Base-by-base conservation (phyloP, 2,329 filamentous ascomycete genomes). In the Phoma sp. region DNA sequence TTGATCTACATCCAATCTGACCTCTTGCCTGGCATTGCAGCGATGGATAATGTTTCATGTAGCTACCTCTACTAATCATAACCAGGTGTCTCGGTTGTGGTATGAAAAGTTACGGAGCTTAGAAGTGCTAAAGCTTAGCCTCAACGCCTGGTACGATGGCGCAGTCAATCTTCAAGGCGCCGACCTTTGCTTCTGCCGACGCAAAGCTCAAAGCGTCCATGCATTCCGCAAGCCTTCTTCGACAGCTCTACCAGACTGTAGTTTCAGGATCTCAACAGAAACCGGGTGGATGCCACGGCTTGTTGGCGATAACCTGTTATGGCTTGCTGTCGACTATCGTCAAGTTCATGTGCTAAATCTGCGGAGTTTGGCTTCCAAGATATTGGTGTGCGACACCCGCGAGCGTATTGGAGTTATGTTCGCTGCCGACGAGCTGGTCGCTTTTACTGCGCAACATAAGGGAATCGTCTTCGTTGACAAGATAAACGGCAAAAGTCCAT, bases 71-170 rank as follows among this genome's bases (percentile, higher is more conserved):
- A 37, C 54, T 60, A 33, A 47, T 25, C 14, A 2, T 8, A 14
- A 13, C 25, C 27, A 72, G 69, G 71, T 77, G 29, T 75, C 67
- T 30, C 66, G 57, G 32, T 64, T 52, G 7, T 78, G 76, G 76
- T 57, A 52, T 4, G 23, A 47, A 8, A 25, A 65, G 1, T 49
- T 78, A 9, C 68, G 59, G 18, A 68, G 70, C 47, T 45, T 58
- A 4, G 38, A 58, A 24, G 52, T 74, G 6, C 52, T 69, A 25
- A 65, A 63, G 18, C 42, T 38, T 23, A 46, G 45, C 7, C 59
- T 73, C 18, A 30, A 46, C 6, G 38, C 33, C 14, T 74, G 70
- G 69, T 68, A 65, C 41, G 48, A 58, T 36, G 59, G 55, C 23
- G 59, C 60, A 9, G 25, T 57, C 7, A 22, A 50, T 4, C 45